Percentiles rank a stretch among this genome's conserved stretches.
Evolutionary conservation across 495 filamentous ascomycete species (phyloP).

Genomic region (Aspergillus indologenus): DNA sequence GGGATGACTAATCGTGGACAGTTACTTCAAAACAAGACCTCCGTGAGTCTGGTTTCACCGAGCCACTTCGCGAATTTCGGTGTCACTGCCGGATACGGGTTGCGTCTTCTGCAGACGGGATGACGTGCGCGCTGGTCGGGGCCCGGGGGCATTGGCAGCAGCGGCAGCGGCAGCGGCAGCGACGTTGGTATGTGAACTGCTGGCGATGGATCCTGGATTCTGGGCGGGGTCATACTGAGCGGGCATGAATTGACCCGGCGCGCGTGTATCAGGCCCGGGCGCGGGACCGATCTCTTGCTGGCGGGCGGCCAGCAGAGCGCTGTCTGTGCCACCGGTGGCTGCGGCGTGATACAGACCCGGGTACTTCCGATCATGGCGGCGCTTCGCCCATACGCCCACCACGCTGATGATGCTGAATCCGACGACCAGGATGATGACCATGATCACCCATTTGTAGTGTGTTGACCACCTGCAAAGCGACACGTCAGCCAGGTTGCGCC

Average conservation of each 20-base stretch:
- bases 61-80: conserved; percentile 31
- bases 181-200: conserved; percentile 34
- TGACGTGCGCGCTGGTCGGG: conserved; percentile 15
- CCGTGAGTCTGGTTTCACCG: conserved; percentile 9
- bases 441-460: conserved; percentile 53
- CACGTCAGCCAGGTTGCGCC: conserved; percentile 8
- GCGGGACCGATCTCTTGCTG: conserved; percentile 18
- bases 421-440: conserved; percentile 51
- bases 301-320: conserved; percentile 20
- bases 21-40: neutral
- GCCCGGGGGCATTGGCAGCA: neutral
- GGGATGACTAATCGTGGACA: neutral
- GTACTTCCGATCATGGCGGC: conserved; percentile 46
- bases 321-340: conserved; percentile 19
- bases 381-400: conserved; percentile 43
- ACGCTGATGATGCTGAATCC: conserved; percentile 41
- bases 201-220: conserved; percentile 26
- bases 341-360: conserved; percentile 36
- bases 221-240: conserved; percentile 16
- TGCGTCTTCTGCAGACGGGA: conserved; percentile 26
- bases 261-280: conserved; percentile 9
- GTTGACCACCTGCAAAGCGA: conserved; percentile 39
- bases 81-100: conserved; percentile 16
- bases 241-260: conserved; percentile 11
- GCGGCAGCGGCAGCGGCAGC: neutral